phyloP scores from a whole-genome alignment of 2,329 filamentous ascomycete genomes.

The Coleophoma cylindrospora region DNA sequence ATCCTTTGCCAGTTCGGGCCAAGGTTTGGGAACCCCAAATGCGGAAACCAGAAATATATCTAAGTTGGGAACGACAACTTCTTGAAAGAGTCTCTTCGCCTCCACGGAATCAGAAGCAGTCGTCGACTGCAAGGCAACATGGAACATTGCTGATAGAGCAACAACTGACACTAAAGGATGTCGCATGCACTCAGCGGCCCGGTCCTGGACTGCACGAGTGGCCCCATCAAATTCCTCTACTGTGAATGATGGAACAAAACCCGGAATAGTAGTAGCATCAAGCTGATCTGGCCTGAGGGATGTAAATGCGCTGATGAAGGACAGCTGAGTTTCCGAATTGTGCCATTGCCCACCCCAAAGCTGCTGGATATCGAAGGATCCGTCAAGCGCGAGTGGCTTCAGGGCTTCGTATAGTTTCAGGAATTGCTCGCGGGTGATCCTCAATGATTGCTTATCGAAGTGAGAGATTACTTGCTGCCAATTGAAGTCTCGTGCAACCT shows the following conservation, averaged over 20 bases:
- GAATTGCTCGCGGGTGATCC: conserved; percentile 76
- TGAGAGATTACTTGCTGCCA: conserved; percentile 69
- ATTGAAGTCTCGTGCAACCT: conserved; percentile 59
- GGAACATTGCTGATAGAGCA: conserved; percentile 67
- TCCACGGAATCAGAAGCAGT: conserved; percentile 58
- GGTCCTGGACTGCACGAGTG: conserved; percentile 52
- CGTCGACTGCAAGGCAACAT: conserved; percentile 56
- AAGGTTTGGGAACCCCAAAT: conserved; percentile 71
- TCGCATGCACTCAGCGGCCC: conserved; percentile 64
- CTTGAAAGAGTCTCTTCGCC: conserved; percentile 60
- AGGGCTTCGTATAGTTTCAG: conserved; percentile 75
- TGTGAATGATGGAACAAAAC: conserved; percentile 73
- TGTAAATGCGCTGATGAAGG: conserved; percentile 87
- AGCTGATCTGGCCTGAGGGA: conserved; percentile 70
- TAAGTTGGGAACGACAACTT: conserved; percentile 66
- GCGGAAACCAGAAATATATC: conserved; percentile 76
- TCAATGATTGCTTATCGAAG: conserved; percentile 76
- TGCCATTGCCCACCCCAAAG: conserved; percentile 91
- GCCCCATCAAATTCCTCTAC: conserved; percentile 56
- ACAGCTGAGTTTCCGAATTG: conserved; percentile 80
- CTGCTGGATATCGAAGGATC: conserved; percentile 74
- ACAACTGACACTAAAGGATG: conserved; percentile 87
- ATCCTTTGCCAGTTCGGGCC: conserved; percentile 69
- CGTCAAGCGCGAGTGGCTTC: conserved; percentile 62
- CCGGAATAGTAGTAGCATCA: conserved; percentile 80